Evolutionary conservation across 352 stramenopile genomes (phyloP), one percentile per base, ranked within the genome.

Genomic region (Phytophthora pseudosyringae): DNA sequence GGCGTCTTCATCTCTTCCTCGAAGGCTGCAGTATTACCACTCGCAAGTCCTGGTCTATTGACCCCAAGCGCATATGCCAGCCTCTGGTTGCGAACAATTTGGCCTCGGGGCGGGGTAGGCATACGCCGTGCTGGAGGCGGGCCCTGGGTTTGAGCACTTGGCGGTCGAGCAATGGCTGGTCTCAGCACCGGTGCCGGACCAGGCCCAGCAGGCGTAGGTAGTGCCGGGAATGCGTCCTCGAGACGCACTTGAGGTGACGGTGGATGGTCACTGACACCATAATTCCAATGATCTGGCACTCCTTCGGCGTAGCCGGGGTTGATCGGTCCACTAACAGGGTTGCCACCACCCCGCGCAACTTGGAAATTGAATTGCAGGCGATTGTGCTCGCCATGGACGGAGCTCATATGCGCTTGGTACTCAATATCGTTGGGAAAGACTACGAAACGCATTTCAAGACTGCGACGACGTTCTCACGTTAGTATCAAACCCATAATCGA

Each of bases 381-480:
- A 35, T 92, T 91, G 52, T 84, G 70, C 28, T 88, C 71, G 25
- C 86, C 86, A 48, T 97, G 89, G 29, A 86, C 75, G 21, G 78
- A 80, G 48, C 85, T 79, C 83, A 96, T 93, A 67, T 97, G 89
- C 16, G 81, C 78, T 48, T 94, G 81, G 56, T 94, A 93, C 55
- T 97, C 90, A 32, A 97, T 83, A 32, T 94, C 79, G 45, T 95
- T 93, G 3, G 71, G 53, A 53, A 97, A 97, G 31, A 96, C 90
- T 4, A 95, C 81, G 52, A 94, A 97, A 11, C 86, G 83, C 67
- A 95, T 93, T 11, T 78, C 80, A 26, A 96, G 73, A 67, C 85
- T 92, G 43, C 31, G n/a, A 44, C 12, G 52, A 46, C 4, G n/a
- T 25, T 48, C 18, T 48, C 16, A 49, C 11, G 59, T 64, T 25